Base-by-base conservation (phyloP, 352 stramenopile species). In the Phytophthora sojae region DNA sequence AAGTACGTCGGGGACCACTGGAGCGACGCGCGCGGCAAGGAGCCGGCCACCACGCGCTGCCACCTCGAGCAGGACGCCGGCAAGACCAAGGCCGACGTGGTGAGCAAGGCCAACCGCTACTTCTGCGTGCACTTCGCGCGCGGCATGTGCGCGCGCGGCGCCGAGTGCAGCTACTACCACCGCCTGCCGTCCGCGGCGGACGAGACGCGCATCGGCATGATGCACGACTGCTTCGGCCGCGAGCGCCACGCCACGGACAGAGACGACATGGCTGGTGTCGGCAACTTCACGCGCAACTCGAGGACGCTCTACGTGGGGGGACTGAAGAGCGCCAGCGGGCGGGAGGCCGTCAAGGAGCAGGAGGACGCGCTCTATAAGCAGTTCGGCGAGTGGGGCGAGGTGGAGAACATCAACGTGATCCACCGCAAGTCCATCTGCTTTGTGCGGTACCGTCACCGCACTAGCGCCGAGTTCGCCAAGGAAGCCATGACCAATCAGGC, bases 361-460 rank as follows among this genome's bases (percentile, higher is more conserved):
- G 79, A 97, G 29, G 73, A 88, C 12, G 79, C 74, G 6, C 68
- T 98, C 8, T 83, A 76, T 73, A 86, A 91, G 58, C 92, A 98
- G 61, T 98, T 98, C 76, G 81, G 82, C 2, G 95, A 98, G 72
- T 98, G 89, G 87, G 95, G 95, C 17, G 95, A 98, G 74, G 86
- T 98, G 8, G 95, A 98, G 73, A 94, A 90, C 65, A 85, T 98
- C 59, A 98, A 98, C 80, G 86, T 98, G 21, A 95, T 98, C 57
- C 83, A 94, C 54, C 81, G 95, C n/a, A 80, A 98, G 58, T 91
- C 85, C 17, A 97, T 98, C 67, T 84, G 84, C 51, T 98, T 98
- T 59, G 90, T 98, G 45, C 76, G 95, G 25, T 98, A 85, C 62
- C 86, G 89, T 51, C 83, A 94, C 62, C 83, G 87, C 35, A 90